Evolutionary conservation across 768 basidiomycete genomes (phyloP).

Genomic region (Basidioascus undulatus): DNA sequence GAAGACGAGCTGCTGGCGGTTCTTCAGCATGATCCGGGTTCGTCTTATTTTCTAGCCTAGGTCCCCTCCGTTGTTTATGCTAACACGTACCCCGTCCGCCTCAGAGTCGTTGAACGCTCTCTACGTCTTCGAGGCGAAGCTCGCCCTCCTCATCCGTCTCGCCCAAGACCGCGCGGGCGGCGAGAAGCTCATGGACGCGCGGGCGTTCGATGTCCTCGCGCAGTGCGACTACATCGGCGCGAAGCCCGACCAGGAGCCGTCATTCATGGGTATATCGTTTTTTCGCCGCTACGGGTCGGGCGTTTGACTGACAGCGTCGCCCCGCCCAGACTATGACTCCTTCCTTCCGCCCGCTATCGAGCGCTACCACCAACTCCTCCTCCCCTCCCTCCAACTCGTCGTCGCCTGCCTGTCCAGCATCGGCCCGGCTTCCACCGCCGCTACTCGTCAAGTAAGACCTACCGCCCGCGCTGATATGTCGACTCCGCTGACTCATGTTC

Average conservation of each 20-base stretch:
- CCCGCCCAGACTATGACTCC: constrained; percentile 40
- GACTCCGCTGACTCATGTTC: neutral
- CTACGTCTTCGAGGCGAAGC: constrained; percentile 86
- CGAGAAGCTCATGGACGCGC: constrained; percentile 56
- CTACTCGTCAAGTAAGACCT: constrained; percentile 36
- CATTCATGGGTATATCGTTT: constrained; percentile 35
- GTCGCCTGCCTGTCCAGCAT: constrained; percentile 54
- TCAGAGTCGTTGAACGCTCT: constrained; percentile 69
- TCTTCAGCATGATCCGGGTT: constrained; percentile 75
- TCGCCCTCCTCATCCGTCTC: constrained; percentile 67
- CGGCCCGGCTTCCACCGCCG: constrained; percentile 39
- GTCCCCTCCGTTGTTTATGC: neutral
- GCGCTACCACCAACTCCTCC: constrained; percentile 72
- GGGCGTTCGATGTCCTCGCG: constrained; percentile 44
- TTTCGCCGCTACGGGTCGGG: neutral
- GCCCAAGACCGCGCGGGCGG: constrained; percentile 62
- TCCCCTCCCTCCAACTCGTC: constrained; percentile 64
- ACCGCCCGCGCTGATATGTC: neutral
- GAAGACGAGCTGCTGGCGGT: constrained; percentile 50
- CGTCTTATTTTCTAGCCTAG: constrained; percentile 9
- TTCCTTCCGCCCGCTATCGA: constrained; percentile 70
- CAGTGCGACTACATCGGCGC: constrained; percentile 72
- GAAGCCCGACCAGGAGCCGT: constrained; percentile 63
- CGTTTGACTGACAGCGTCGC: constrained; percentile 2
- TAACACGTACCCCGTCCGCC: neutral